Percentiles rank a stretch among this genome's conserved stretches.
These are phyloP conservation scores for Plasmodium vivax DNA, from an alignment of 169 alveolate species.

Conservation along the genomic window DNA sequence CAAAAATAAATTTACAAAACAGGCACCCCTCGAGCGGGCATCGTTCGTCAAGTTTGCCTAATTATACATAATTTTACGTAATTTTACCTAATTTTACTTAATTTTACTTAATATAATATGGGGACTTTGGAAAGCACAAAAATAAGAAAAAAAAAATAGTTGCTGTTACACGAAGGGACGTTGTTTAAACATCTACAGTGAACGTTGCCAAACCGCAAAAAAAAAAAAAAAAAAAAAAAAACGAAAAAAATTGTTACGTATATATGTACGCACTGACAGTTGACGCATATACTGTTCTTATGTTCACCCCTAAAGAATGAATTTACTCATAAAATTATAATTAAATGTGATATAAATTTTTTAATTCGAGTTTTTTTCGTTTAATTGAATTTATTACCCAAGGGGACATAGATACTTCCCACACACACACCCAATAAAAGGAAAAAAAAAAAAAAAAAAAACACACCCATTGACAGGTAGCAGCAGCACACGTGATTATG, in stretches of 20 bases:
- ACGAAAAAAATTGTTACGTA: slow-evolving; percentile 5
- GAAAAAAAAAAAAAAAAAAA: slow-evolving; percentile 19
- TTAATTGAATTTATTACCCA: neutral
- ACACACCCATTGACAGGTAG: slow-evolving; percentile 21
- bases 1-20: slow-evolving; percentile 34
- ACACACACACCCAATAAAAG: neutral
- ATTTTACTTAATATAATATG: neutral
- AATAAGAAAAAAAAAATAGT: slow-evolving; percentile 12
- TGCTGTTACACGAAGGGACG: slow-evolving; percentile 9
- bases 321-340: slow-evolving; percentile 14
- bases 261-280: neutral
- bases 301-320: slow-evolving; percentile 12
- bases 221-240: slow-evolving; percentile 6
- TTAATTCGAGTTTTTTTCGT: slow-evolving; percentile 22
- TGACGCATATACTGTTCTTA: neutral
- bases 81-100: slow-evolving; percentile 5
- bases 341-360: slow-evolving; percentile 9
- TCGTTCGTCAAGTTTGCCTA: slow-evolving; percentile 18
- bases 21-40: neutral
- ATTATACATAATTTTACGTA: neutral
- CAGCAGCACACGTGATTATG: slow-evolving; percentile 59
- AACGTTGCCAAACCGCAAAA: neutral
- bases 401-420: neutral
- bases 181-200: slow-evolving; percentile 31
- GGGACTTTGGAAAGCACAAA: neutral